Conservation (phyloP, 2,329 filamentous ascomycete genomes). For the Colletotrichum cordylinicola region DNA sequence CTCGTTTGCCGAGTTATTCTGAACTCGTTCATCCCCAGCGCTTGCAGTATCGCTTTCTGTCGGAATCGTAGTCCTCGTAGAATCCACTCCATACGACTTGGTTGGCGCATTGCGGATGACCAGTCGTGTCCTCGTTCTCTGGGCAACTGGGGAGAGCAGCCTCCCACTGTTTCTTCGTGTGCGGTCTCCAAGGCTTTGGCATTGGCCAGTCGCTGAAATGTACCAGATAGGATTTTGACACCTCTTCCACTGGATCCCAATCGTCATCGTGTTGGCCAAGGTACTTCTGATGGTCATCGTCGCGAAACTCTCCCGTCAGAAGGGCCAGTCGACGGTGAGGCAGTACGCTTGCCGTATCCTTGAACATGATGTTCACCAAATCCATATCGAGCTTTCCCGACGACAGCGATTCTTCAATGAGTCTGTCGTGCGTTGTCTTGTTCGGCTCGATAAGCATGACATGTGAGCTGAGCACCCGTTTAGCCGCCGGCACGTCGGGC, state of each 20-base stretch:
- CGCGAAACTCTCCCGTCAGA: slow-evolving; percentile 67
- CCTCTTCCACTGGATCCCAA: slow-evolving; percentile 61
- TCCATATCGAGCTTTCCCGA: slow-evolving; percentile 68
- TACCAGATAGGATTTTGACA: slow-evolving; percentile 68
- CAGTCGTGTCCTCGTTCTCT: background rate
- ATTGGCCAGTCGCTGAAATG: slow-evolving; percentile 78
- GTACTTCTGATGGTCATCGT: slow-evolving; percentile 51
- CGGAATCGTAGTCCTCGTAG: slow-evolving; percentile 3
- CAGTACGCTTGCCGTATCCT: slow-evolving; percentile 62
- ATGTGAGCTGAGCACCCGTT: slow-evolving; percentile 52
- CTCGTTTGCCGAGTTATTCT: background rate
- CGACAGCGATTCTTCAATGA: slow-evolving; percentile 43
- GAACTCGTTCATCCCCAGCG: background rate
- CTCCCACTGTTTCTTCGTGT: slow-evolving; percentile 1
- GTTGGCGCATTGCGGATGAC: slow-evolving; percentile 3
- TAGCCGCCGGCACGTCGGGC: slow-evolving; percentile 48
- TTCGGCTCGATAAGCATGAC: slow-evolving; percentile 62
- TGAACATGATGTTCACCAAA: slow-evolving; percentile 67
- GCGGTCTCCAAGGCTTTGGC: slow-evolving; percentile 60
- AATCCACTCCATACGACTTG: slow-evolving; percentile 4
- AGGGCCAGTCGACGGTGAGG: slow-evolving; percentile 69
- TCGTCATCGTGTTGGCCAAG: slow-evolving; percentile 53
- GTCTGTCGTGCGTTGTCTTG: slow-evolving; percentile 27
- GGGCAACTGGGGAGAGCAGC: slow-evolving; percentile 9
- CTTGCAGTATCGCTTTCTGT: slow-evolving; percentile 3